These are phyloP conservation scores for Penstemon newberryi DNA, from an alignment of 257 asterid species.

Conservation along the genomic window DNA sequence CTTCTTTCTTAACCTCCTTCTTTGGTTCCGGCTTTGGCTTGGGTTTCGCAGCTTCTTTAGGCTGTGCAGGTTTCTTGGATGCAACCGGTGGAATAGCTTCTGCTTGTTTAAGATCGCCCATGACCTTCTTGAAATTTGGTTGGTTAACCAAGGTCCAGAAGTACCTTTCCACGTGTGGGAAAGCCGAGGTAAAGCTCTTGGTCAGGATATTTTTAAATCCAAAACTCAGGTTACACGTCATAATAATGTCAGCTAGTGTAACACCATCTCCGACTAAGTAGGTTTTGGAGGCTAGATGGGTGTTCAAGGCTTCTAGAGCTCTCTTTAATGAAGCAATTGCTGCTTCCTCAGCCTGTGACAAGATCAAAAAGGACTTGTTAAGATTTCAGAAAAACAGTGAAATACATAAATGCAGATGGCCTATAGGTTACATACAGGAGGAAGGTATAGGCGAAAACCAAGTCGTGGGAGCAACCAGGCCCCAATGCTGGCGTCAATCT, in stretches of 20 bases:
- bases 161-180: conserved; percentile 91
- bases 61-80: conserved; percentile 71
- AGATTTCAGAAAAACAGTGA: neutral
- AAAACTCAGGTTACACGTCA: conserved; percentile 50
- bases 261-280: conserved; percentile 82
- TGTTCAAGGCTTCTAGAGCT: conserved; percentile 67
- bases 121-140: conserved; percentile 69
- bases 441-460: conserved; percentile 39
- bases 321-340: conserved; percentile 68
- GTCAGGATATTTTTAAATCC: conserved; percentile 57
- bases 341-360: conserved; percentile 71
- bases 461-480: conserved; percentile 45
- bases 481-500: conserved; percentile 36
- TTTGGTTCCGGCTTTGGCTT: conserved; percentile 64
- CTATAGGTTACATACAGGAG: conserved; percentile 39
- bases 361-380: neutral
- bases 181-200: conserved; percentile 83
- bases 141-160: conserved; percentile 89
- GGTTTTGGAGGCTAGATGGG: conserved; percentile 74
- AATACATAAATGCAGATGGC: neutral
- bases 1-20: conserved; percentile 65
- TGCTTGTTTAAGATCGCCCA: conserved; percentile 65
- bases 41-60: conserved; percentile 70
- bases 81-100: conserved; percentile 64
- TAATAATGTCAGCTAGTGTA: conserved; percentile 78